phyloP scores from a whole-genome alignment of 805 yeast genomes.

The Barnettozyma salicaria region DNA sequence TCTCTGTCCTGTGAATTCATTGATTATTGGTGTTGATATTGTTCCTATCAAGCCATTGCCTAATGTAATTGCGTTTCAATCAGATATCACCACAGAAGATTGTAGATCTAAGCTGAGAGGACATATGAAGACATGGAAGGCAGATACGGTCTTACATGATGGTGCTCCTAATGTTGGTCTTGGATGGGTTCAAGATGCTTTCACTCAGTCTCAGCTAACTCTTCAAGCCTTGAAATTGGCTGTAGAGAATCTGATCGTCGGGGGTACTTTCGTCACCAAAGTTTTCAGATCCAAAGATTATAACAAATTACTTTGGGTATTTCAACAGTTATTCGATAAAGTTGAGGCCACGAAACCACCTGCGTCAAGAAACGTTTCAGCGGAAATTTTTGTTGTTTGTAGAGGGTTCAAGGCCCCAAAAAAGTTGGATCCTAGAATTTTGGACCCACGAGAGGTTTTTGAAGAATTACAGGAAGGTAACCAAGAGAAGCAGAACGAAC shows the following conservation, averaged over 20 bases:
- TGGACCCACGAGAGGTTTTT: constrained; percentile 90
- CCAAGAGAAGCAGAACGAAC: constrained; percentile 67
- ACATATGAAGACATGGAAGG: constrained; percentile 97
- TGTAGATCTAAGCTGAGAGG: constrained; percentile 93
- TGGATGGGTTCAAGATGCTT: constrained; percentile 99
- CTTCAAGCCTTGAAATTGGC: constrained; percentile 91
- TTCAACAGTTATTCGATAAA: constrained; percentile 89
- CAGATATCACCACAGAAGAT: constrained; percentile 97
- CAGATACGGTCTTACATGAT: constrained; percentile 95
- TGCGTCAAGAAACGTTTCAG: constrained; percentile 97
- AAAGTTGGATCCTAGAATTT: constrained; percentile 83
- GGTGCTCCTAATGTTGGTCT: constrained; percentile 99
- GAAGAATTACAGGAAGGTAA: constrained; percentile 74
- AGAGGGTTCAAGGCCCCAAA: constrained; percentile 95
- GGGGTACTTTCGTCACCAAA: constrained; percentile 95
- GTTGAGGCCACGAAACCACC: constrained; percentile 99
- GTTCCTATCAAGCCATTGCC: constrained; percentile 97
- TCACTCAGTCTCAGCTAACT: constrained; percentile 93
- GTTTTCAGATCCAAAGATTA: constrained; percentile 98
- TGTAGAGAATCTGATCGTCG: constrained; percentile 82
- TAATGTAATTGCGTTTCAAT: constrained; percentile 87
- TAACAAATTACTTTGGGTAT: constrained; percentile 95
- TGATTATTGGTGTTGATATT: constrained; percentile 97
- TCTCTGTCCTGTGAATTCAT: constrained; percentile 84
- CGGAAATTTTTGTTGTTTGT: constrained; percentile 97